These are phyloP conservation scores for Warburgia ugandensis DNA, from an alignment of 164 flowering plant genomes.

Conservation along the genomic window DNA sequence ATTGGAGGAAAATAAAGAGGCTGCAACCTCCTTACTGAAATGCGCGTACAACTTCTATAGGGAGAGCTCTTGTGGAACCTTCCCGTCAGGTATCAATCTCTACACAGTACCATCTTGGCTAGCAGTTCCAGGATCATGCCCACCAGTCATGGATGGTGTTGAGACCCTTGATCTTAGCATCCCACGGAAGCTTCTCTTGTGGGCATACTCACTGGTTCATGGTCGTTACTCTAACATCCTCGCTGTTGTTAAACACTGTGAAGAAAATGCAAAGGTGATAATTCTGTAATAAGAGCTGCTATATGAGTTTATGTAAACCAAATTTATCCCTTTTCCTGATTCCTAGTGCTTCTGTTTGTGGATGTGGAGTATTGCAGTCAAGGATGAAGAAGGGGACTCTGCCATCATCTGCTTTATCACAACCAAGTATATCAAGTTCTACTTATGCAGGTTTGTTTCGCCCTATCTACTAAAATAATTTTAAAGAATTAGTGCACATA, in stretches of 20 bases:
- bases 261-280: slow-evolving; percentile 75
- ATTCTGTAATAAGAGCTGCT: not conserved
- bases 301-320: not conserved
- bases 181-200: slow-evolving; percentile 81
- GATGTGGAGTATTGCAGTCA: slow-evolving; percentile 32
- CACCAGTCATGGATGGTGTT: slow-evolving; percentile 45
- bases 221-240: slow-evolving; percentile 71
- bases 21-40: slow-evolving; percentile 55
- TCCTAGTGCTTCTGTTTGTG: slow-evolving; percentile 1
- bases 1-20: slow-evolving; percentile 52
- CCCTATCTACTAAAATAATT: not conserved
- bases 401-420: slow-evolving; percentile 30
- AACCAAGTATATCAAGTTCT: slow-evolving; percentile 19
- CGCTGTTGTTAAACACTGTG: slow-evolving; percentile 78
- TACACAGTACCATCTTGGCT: slow-evolving; percentile 47
- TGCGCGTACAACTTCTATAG: slow-evolving; percentile 67
- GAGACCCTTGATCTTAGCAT: slow-evolving; percentile 69
- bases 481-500: not conserved
- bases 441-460: slow-evolving; percentile 29
- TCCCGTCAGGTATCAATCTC: slow-evolving; percentile 60
- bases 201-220: slow-evolving; percentile 84
- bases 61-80: slow-evolving; percentile 64
- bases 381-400: slow-evolving; percentile 58
- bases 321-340: not conserved
- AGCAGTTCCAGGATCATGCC: slow-evolving; percentile 31